Evolutionary conservation across 2,329 filamentous ascomycete species (phyloP).

Genomic region (Epichloe festucae): DNA sequence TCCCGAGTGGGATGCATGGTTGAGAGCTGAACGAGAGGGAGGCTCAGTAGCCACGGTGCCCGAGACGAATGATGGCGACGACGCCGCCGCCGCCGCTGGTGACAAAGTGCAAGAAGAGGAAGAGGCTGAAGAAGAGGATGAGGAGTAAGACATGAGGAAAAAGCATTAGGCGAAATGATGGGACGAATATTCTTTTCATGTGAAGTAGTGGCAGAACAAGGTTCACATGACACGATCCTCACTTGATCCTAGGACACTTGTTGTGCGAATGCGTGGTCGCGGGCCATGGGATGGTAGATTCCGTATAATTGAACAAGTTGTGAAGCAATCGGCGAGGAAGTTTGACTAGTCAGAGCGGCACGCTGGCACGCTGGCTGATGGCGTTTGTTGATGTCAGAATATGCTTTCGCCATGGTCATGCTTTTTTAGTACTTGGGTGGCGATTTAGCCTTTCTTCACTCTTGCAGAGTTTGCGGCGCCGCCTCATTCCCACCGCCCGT

Average conservation of each 20-base stretch:
- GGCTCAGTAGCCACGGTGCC: conserved; percentile 19
- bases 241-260: neutral
- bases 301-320: neutral
- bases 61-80: conserved; percentile 3
- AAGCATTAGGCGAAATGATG: conserved; percentile 5
- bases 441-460: no score
- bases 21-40: conserved; percentile 67
- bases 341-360: neutral
- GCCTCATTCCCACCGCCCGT: no score
- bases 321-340: conserved; percentile 1
- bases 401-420: no score
- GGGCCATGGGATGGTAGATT: neutral
- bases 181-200: neutral
- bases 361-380: neutral
- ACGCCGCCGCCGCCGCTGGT: neutral
- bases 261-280: neutral
- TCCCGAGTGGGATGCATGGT: conserved; percentile 89
- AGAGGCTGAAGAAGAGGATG: conserved; percentile 12
- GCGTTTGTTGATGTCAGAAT: no score
- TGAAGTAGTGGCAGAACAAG: neutral
- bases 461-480: no score
- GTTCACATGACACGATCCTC: neutral
- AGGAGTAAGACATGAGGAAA: conserved; percentile 12
- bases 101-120: conserved; percentile 10
- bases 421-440: no score